Evolutionary conservation across 2,329 filamentous ascomycete genomes (phyloP).

Genomic region (Dothistroma septosporum): DNA sequence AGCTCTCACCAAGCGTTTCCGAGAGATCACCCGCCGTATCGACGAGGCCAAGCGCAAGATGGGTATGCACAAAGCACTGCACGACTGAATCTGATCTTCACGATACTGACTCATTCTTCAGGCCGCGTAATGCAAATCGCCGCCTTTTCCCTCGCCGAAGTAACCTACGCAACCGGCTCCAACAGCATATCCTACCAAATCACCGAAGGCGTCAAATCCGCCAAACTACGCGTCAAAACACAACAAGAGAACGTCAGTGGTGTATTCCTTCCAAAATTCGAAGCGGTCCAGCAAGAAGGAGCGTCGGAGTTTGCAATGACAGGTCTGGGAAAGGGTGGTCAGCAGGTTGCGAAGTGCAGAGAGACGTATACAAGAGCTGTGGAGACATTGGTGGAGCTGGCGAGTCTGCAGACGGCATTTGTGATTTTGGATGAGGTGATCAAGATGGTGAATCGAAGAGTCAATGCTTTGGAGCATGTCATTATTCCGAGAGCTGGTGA

Average conservation of each 20-base stretch:
- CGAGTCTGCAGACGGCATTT: slow-evolving; percentile 94
- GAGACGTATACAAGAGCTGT: slow-evolving; percentile 96
- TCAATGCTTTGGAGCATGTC: slow-evolving; percentile 60
- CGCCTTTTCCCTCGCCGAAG: slow-evolving; percentile 93
- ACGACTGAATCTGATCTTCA: background rate
- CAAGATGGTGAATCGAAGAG: slow-evolving; percentile 97
- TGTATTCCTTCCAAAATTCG: slow-evolving; percentile 88
- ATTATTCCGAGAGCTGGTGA: slow-evolving; percentile 1
- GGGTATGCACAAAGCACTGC: slow-evolving; percentile 49
- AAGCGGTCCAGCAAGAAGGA: slow-evolving; percentile 82
- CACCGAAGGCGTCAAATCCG: slow-evolving; percentile 89
- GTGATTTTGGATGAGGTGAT: slow-evolving; percentile 98
- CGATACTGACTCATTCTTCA: background rate
- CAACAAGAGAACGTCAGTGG: slow-evolving; percentile 99
- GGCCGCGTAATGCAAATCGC: slow-evolving; percentile 94
- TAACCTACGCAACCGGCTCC: slow-evolving; percentile 93
- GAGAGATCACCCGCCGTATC: slow-evolving; percentile 93
- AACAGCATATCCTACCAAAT: slow-evolving; percentile 90
- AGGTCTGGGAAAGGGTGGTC: slow-evolving; percentile 90
- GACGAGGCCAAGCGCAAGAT: slow-evolving; percentile 99
- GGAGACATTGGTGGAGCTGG: slow-evolving; percentile 90
- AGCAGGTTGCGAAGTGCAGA: slow-evolving; percentile 90
- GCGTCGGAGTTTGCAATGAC: slow-evolving; percentile 93
- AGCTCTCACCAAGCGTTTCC: slow-evolving; percentile 77
- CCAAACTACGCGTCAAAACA: slow-evolving; percentile 85